These are phyloP conservation scores for Fremontodendron californicum DNA, from an alignment of 345 rosid species.

Conservation along the genomic window DNA sequence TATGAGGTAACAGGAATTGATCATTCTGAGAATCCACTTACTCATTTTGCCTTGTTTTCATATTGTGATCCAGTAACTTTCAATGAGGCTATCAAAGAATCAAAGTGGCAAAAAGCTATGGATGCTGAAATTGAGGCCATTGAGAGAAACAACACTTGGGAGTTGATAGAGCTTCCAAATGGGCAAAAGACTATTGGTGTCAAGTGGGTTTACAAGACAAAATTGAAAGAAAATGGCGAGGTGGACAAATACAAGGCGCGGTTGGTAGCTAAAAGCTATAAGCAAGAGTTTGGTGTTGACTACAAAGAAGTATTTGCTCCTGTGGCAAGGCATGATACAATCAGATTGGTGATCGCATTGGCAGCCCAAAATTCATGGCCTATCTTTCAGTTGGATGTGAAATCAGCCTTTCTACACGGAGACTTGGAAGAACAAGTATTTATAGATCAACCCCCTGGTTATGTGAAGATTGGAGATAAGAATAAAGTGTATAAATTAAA, in stretches of 20 bases:
- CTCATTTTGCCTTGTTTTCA: too few species aligned
- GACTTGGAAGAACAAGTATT: neutral
- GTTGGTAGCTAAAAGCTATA: neutral
- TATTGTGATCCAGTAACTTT: neutral
- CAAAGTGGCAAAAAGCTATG: neutral
- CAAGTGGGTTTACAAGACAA: conserved; percentile 1
- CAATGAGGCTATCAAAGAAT: neutral
- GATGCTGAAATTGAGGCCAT: conserved; percentile 5
- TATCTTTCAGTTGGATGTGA: neutral
- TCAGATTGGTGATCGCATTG: neutral
- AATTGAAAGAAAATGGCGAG: neutral
- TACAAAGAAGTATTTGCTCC: too few species aligned
- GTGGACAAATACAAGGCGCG: neutral
- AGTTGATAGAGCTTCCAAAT: neutral
- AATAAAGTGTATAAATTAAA: neutral
- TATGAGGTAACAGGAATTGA: neutral
- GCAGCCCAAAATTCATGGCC: neutral
- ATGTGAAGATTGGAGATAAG: too few species aligned
- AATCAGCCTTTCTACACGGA: neutral
- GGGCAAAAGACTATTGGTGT: neutral
- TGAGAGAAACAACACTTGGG: neutral
- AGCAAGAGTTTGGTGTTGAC: too few species aligned
- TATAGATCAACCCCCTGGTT: neutral
- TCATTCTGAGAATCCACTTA: too few species aligned
- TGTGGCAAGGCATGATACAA: neutral